A percentile compares a stretch with the other conserved stretches of the same genome.
These are phyloP conservation scores for Terfezia claveryi DNA, from an alignment of 495 filamentous ascomycete genomes.

Conservation along the genomic window DNA sequence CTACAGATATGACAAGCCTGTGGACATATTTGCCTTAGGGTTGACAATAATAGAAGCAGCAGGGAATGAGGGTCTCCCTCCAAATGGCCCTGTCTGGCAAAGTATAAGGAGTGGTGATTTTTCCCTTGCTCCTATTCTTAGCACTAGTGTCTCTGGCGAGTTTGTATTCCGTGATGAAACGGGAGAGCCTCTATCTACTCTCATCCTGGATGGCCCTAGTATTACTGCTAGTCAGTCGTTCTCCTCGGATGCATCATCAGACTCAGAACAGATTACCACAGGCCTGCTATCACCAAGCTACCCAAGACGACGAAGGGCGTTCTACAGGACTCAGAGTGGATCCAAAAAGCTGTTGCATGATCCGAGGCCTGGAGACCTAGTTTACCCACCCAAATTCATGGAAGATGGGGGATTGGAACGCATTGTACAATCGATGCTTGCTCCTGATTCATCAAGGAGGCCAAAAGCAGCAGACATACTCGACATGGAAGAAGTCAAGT, in stretches of 20 bases:
- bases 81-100: slow-evolving; percentile 78
- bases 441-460: slow-evolving; percentile 45
- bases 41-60: slow-evolving; percentile 86
- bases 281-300: slow-evolving; percentile 10
- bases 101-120: slow-evolving; percentile 69
- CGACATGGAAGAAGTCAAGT: slow-evolving; percentile 41
- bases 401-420: slow-evolving; percentile 56
- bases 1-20: slow-evolving; percentile 55
- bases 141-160: slow-evolving; percentile 46
- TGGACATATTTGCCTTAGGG: slow-evolving; percentile 82
- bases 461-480: slow-evolving; percentile 56
- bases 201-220: slow-evolving; percentile 30
- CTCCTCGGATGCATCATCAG: slow-evolving; percentile 15
- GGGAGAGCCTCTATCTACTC: slow-evolving; percentile 39
- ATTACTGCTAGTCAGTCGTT: slow-evolving; percentile 21
- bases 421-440: slow-evolving; percentile 78
- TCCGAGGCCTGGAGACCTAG: slow-evolving; percentile 38
- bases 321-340: slow-evolving; percentile 13
- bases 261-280: slow-evolving; percentile 13
- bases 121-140: slow-evolving; percentile 63
- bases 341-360: slow-evolving; percentile 26
- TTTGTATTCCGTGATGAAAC: slow-evolving; percentile 31
- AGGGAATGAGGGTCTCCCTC: slow-evolving; percentile 72
- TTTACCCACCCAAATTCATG: slow-evolving; percentile 73
- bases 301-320: slow-evolving; percentile 3